These are phyloP conservation scores for Fagopyrum esculentum DNA, from an alignment of 148 eudicot species.

Conservation along the genomic window DNA sequence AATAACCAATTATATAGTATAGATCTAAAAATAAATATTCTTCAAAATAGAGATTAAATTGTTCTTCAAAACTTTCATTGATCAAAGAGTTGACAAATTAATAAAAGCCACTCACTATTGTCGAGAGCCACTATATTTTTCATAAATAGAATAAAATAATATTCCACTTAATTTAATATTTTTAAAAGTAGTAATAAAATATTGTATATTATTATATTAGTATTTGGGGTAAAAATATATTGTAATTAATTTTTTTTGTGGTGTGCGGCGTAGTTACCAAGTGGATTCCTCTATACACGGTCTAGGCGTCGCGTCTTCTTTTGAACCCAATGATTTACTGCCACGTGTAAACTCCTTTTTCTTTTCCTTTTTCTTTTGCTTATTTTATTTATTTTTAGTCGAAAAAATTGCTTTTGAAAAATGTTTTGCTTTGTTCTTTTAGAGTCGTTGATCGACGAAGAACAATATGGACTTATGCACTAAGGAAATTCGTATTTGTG, in stretches of 20 bases:
- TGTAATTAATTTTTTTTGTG: background rate
- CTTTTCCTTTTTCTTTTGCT: background rate
- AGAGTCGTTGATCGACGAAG: no score
- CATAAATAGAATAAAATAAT: background rate
- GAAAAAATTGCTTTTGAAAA: background rate
- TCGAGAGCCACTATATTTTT: constrained; percentile 7
- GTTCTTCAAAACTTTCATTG: background rate
- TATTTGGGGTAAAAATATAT: background rate
- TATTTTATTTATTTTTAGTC: no score
- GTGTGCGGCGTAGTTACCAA: background rate
- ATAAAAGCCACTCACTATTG: constrained; percentile 1
- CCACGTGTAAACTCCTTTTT: background rate
- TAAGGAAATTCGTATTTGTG: no score
- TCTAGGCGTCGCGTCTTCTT: constrained; percentile 10
- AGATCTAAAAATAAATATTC: background rate
- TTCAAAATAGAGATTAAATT: background rate
- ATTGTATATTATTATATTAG: background rate
- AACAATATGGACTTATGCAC: no score
- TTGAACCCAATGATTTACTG: background rate
- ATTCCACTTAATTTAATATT: background rate
- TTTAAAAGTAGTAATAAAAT: background rate
- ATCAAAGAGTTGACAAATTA: constrained; percentile 4
- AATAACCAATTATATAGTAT: background rate
- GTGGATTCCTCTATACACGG: constrained; percentile 12
- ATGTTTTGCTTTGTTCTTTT: no score